phyloP scores from a whole-genome alignment of 495 filamentous ascomycete species.

The Copromyces sp. region DNA sequence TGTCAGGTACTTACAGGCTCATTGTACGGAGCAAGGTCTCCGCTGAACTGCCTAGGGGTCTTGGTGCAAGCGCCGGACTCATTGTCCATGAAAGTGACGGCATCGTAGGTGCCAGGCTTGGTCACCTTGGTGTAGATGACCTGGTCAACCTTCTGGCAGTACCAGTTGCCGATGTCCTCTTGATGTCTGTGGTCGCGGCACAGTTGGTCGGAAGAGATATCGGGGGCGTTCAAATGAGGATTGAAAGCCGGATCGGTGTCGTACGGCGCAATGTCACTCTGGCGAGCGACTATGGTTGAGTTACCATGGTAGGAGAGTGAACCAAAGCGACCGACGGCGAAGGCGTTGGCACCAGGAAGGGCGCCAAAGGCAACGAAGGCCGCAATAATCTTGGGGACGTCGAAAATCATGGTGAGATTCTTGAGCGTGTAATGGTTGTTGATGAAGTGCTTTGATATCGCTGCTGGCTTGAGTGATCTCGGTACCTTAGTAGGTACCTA shows the following conservation, averaged over 20 bases:
- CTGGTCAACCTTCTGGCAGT: slow-evolving; percentile 46
- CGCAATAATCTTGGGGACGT: neutral
- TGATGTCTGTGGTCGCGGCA: neutral
- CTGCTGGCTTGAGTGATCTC: neutral
- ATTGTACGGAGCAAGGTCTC: slow-evolving; percentile 51
- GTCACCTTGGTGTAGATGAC: slow-evolving; percentile 55
- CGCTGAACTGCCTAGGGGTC: slow-evolving; percentile 39
- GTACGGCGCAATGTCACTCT: neutral
- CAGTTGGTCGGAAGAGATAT: neutral
- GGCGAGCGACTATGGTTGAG: neutral
- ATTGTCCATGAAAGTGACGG: slow-evolving; percentile 47
- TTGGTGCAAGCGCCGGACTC: slow-evolving; percentile 38
- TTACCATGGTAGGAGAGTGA: neutral
- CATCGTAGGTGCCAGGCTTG: slow-evolving; percentile 45
- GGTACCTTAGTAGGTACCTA: no score
- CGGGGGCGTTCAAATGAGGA: neutral
- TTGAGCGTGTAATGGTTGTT: neutral
- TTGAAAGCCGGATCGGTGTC: neutral
- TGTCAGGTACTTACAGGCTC: slow-evolving; percentile 47
- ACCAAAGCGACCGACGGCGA: neutral
- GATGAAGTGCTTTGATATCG: neutral
- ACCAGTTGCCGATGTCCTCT: slow-evolving; percentile 34
- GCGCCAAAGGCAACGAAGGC: neutral
- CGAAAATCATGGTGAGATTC: neutral
- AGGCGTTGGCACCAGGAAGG: neutral